Evolutionary conservation across 768 basidiomycete species (phyloP), one percentile per base, ranked within the genome.

Genomic region (Tricholoma furcatifolium): DNA sequence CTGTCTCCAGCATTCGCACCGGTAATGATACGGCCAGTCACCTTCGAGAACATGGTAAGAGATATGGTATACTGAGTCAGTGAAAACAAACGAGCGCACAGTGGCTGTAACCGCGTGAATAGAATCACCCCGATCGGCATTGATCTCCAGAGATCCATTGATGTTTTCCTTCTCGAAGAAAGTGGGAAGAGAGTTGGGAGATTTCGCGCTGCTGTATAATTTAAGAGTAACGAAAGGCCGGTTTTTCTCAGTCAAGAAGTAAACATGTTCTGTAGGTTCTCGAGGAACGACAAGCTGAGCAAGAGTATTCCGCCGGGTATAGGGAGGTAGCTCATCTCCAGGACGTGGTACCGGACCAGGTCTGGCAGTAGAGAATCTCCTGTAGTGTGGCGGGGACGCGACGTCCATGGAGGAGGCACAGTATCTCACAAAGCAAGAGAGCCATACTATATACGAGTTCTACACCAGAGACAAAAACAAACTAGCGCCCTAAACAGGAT

Each of bases 91-190:
- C 20, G 2, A 24, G 23, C 74, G 36, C 64, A 80, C 78, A 42
- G 60, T 70, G 35, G 74, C 75, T 23, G 69, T 71, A 47, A 80
- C 68, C 20, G 75, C 71, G 52, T 79, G 77, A 41, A 80, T 80
- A 18, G 76, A 79, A 60, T 81, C 79, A 24, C 77, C 77, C 65
- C 71, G 74, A 57, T 79, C 78, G 23, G 76, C 77, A 47, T 69
- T 63, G 56, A 81, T 61, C 59, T 79, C 74, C 43, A 81, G 66
- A 36, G 65, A 67, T 39, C 77, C 78, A 47, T 66, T 76, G 66
- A 81, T 74, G 43, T 74, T 72, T 63, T 80, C 78, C 67, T 78
- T 80, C 70, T 82, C 79, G 60, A 75, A 77, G 63, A 77, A 79
- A 18, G 76, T 77, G 8, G 80, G 79, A 31, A 80, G 64, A 47